Percentiles rank a stretch among this genome's conserved stretches.
Evolutionary conservation across 305 asterid genomes (phyloP).

Genomic region (Fraxinus ornus): DNA sequence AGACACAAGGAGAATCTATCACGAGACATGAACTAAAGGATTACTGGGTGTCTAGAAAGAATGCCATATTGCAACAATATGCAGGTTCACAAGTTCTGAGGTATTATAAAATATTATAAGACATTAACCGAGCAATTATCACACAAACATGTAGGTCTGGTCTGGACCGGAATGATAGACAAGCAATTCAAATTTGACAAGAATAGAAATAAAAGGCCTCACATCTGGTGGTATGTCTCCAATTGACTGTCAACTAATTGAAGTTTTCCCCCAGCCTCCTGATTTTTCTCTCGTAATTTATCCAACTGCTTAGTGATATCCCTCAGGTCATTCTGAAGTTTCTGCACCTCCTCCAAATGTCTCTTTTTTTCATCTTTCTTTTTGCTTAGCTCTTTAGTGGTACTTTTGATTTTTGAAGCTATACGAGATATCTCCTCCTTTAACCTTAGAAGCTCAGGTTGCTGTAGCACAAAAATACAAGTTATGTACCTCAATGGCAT

Average conservation of each 20-base stretch:
- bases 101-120: background rate
- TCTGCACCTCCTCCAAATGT: slow-evolving; percentile 68
- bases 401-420: slow-evolving; percentile 69
- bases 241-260: slow-evolving; percentile 95
- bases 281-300: slow-evolving; percentile 72
- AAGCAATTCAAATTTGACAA: slow-evolving; percentile 10
- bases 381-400: slow-evolving; percentile 72
- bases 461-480: slow-evolving; percentile 49
- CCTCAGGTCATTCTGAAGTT: slow-evolving; percentile 77
- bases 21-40: background rate
- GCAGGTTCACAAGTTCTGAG: background rate
- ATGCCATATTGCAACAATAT: background rate
- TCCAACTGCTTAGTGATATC: slow-evolving; percentile 81
- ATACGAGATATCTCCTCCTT: slow-evolving; percentile 89
- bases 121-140: background rate
- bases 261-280: slow-evolving; percentile 85
- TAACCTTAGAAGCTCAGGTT: slow-evolving; percentile 83
- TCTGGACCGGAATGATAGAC: background rate
- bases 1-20: background rate
- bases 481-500: slow-evolving; percentile 4
- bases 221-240: slow-evolving; percentile 93
- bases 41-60: background rate
- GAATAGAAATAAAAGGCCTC: slow-evolving; percentile 34
- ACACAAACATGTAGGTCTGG: slow-evolving; percentile 6
- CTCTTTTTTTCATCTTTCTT: slow-evolving; percentile 75